phyloP scores from a whole-genome alignment of 2,329 filamentous ascomycete genomes.

The Exophiala viscosa region DNA sequence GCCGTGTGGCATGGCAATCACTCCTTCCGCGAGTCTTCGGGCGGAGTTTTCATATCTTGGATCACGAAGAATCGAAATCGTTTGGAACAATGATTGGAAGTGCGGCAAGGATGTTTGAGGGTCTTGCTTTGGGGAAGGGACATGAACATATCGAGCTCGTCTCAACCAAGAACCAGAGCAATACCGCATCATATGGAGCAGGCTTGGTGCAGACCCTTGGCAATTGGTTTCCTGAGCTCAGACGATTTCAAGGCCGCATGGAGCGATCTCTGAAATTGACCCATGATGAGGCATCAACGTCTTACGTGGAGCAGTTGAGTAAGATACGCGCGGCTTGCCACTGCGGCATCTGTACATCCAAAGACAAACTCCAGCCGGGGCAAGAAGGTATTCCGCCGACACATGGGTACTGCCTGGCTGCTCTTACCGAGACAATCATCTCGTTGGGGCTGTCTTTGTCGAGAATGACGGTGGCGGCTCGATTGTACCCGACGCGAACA shows the following conservation, averaged over 20 bases:
- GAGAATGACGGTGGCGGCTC: conserved; percentile 22
- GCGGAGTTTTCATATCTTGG: conserved; percentile 23
- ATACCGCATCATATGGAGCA: conserved; percentile 20
- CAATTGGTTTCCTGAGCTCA: conserved; percentile 22
- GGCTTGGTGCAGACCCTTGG: conserved; percentile 24
- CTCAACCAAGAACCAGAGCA: conserved; percentile 20
- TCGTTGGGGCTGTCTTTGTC: conserved; percentile 26
- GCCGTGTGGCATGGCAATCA: conserved; percentile 24
- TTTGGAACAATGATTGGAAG: conserved; percentile 25
- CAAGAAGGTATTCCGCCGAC: conserved; percentile 19
- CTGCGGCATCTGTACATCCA: conserved; percentile 22
- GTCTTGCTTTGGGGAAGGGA: conserved; percentile 18
- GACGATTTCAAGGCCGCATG: conserved; percentile 25
- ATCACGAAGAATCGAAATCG: conserved; percentile 21
- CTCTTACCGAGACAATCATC: conserved; percentile 25
- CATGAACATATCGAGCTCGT: conserved; percentile 20
- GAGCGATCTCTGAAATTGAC: conserved; percentile 22
- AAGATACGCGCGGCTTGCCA: conserved; percentile 20
- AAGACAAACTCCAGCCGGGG: conserved; percentile 14
- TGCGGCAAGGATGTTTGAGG: conserved; percentile 24
- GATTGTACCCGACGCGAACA: conserved; percentile 21
- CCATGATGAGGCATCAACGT: conserved; percentile 19
- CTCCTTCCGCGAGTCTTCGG: conserved; percentile 27
- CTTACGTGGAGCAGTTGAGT: conserved; percentile 18
- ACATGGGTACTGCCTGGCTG: conserved; percentile 26